A percentile compares a stretch with the other conserved stretches of the same genome.
Evolutionary conservation across 2,329 filamentous ascomycete species (phyloP).

Genomic region (Calonectria hawksworthii): DNA sequence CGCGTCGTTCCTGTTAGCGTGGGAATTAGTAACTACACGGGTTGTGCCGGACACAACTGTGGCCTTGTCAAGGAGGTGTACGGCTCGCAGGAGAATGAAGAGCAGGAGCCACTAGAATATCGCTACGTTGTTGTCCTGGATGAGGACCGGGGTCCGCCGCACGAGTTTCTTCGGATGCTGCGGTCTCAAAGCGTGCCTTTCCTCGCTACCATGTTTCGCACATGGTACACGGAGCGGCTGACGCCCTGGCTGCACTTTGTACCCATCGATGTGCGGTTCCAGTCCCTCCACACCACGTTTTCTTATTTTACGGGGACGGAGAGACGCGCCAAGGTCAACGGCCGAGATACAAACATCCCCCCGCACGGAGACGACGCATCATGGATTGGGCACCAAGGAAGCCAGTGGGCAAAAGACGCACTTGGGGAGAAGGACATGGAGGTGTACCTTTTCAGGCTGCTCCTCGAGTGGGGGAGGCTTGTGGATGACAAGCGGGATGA

Average conservation of each 20-base stretch:
- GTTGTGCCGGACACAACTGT: constrained; percentile 64
- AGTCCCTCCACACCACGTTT: constrained; percentile 80
- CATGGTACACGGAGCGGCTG: constrained; percentile 84
- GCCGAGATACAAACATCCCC: constrained; percentile 62
- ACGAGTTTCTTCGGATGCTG: constrained; percentile 72
- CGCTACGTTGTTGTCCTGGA: constrained; percentile 82
- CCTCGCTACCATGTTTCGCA: constrained; percentile 78
- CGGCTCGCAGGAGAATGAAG: constrained; percentile 55
- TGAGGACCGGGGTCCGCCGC: constrained; percentile 75
- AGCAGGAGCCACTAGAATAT: constrained; percentile 69
- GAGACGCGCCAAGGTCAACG: constrained; percentile 56
- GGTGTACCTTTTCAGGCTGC: constrained; percentile 82
- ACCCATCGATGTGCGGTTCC: constrained; percentile 80
- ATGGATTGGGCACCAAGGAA: constrained; percentile 76
- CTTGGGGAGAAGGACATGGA: constrained; percentile 82
- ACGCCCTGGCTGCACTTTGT: constrained; percentile 86
- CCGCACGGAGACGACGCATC: constrained; percentile 65
- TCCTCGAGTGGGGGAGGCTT: constrained; percentile 83
- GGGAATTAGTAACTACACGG: constrained; percentile 70
- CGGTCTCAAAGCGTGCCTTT: constrained; percentile 78
- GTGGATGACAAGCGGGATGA: constrained; percentile 72
- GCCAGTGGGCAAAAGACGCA: constrained; percentile 74
- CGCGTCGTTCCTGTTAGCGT: constrained; percentile 67
- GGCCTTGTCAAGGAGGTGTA: constrained; percentile 49
- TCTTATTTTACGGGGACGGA: constrained; percentile 79